These are phyloP conservation scores for Hibiscus tridactylites DNA, from an alignment of 345 rosid species.

Conservation along the genomic window DNA sequence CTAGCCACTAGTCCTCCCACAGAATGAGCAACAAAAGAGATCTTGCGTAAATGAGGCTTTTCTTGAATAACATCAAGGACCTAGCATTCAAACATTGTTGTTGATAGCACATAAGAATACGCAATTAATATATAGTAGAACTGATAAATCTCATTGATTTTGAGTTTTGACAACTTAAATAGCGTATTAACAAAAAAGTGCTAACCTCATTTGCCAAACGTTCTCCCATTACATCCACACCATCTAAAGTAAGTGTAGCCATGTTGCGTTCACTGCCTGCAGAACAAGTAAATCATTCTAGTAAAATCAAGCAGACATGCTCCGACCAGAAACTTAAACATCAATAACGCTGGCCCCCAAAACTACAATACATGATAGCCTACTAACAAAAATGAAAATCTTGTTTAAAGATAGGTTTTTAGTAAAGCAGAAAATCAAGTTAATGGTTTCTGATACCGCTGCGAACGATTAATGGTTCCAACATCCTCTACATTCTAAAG, in stretches of 20 bases:
- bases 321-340: not conserved
- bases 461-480: not conserved
- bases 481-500: not conserved
- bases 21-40: conserved; percentile 56
- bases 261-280: conserved; percentile 77
- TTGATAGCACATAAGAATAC: not conserved
- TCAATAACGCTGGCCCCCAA: conserved; percentile 43
- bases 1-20: conserved; percentile 58
- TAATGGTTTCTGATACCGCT: not conserved
- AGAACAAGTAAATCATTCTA: conserved; percentile 6
- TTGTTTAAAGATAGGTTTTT: not conserved
- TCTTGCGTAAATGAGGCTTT: conserved; percentile 57
- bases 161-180: not conserved
- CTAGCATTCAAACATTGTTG: conserved; percentile 29
- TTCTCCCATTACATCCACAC: conserved; percentile 95
- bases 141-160: not conserved
- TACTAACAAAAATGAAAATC: not conserved
- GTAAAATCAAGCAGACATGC: not conserved
- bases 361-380: conserved; percentile 75
- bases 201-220: conserved; percentile 75
- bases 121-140: not conserved
- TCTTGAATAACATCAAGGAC: conserved; percentile 64
- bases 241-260: conserved; percentile 59
- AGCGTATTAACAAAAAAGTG: conserved; percentile 26
- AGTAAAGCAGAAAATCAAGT: not conserved